These are phyloP conservation scores for Epicoccum nigrum DNA, from an alignment of 2,329 filamentous ascomycete genomes.

Conservation along the genomic window DNA sequence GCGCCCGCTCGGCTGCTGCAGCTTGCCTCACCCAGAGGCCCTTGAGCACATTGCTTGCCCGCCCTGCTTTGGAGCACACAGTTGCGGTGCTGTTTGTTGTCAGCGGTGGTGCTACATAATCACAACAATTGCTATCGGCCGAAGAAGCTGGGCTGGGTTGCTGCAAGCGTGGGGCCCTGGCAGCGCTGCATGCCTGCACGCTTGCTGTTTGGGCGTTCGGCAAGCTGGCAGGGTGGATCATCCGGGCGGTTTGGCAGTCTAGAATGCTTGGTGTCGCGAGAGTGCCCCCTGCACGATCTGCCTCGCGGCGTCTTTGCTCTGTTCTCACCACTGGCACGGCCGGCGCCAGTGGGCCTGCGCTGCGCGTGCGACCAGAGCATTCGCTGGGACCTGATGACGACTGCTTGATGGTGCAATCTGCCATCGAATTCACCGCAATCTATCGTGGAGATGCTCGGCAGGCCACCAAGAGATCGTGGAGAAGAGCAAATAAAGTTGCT, in stretches of 20 bases:
- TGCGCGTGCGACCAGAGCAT: slow-evolving; percentile 7
- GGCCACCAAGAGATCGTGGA: slow-evolving; percentile 13
- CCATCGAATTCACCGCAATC: slow-evolving; percentile 7
- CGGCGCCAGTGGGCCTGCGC: slow-evolving; percentile 7
- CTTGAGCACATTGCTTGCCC: not conserved
- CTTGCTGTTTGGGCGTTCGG: slow-evolving; percentile 8
- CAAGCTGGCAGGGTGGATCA: slow-evolving; percentile 8
- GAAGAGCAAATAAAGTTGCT: slow-evolving; percentile 8
- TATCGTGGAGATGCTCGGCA: slow-evolving; percentile 18
- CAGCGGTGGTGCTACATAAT: slow-evolving; percentile 6
- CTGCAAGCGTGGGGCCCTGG: slow-evolving; percentile 1
- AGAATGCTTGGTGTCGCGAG: slow-evolving; percentile 15
- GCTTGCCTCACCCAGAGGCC: not conserved
- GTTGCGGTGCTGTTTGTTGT: not conserved
- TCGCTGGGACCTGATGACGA: slow-evolving; percentile 14
- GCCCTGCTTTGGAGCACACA: not conserved
- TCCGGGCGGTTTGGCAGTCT: slow-evolving; percentile 15
- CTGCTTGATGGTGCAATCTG: slow-evolving; percentile 9
- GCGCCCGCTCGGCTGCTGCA: slow-evolving; percentile 7
- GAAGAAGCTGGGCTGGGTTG: slow-evolving; percentile 3
- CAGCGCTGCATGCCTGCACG: not conserved
- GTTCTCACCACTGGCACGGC: slow-evolving; percentile 7
- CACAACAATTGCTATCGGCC: not conserved
- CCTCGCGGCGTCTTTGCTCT: slow-evolving; percentile 8
- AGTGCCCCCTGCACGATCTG: slow-evolving; percentile 8